These are phyloP conservation scores for Bruguiera parviflora DNA, from an alignment of 345 rosid species.

Conservation along the genomic window DNA sequence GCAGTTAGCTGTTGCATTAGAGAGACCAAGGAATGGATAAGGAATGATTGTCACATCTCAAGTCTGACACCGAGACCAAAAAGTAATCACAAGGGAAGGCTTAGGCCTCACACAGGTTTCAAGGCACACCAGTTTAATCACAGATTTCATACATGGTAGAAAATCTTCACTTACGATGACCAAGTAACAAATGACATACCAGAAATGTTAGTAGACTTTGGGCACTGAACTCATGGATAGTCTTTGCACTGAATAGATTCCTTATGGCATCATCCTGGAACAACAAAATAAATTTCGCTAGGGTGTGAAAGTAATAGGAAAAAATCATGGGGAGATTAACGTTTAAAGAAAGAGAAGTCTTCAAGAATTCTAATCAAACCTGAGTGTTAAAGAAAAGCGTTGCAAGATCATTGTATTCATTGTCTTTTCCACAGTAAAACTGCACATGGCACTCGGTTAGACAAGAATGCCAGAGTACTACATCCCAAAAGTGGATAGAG, in stretches of 20 bases:
- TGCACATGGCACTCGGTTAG: conserved; percentile 28
- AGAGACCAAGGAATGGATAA: neutral
- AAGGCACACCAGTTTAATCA: neutral
- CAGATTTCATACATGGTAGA: neutral
- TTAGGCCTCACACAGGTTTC: neutral
- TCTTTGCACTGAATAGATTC: conserved; percentile 96
- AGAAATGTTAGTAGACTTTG: conserved; percentile 87
- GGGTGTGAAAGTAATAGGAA: neutral
- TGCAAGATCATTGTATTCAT: conserved; percentile 94
- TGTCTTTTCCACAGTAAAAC: conserved; percentile 82
- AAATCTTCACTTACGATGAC: neutral
- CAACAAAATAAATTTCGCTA: conserved; percentile 7
- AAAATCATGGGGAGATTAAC: neutral
- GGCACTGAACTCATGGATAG: conserved; percentile 92
- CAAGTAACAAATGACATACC: conserved; percentile 40
- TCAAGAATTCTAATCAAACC: conserved; percentile 36
- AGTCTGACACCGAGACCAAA: neutral
- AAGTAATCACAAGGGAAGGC: neutral
- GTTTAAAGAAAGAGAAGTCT: conserved; percentile 3
- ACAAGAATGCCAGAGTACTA: conserved; percentile 11
- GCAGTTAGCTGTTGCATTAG: neutral
- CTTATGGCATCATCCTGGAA: conserved; percentile 97
- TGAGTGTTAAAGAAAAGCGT: conserved; percentile 98
- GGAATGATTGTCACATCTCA: neutral
- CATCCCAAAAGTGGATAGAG: neutral